These are phyloP conservation scores for Blastocystis hominis DNA, from an alignment of 352 stramenopile genomes.

Conservation along the genomic window DNA sequence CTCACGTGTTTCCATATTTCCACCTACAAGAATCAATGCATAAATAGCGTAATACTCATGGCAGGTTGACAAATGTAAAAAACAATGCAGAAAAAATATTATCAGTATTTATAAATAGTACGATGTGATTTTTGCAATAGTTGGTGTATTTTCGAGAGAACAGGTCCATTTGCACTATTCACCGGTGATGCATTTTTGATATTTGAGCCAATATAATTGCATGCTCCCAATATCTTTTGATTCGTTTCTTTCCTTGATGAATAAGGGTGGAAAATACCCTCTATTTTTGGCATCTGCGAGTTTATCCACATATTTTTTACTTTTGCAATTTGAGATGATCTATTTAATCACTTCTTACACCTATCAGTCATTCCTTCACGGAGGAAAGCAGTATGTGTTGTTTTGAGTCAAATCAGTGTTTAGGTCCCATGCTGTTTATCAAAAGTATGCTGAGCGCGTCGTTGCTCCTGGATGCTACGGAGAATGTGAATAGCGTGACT, in stretches of 20 bases:
- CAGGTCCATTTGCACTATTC: no score
- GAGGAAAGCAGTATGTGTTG: not conserved
- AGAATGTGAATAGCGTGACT: slow-evolving; percentile 29
- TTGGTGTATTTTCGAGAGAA: no score
- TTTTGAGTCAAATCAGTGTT: not conserved
- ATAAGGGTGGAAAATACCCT: not conserved
- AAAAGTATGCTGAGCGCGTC: slow-evolving; percentile 52
- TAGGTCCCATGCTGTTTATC: slow-evolving; percentile 40
- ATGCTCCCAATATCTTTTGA: no score
- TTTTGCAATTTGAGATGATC: slow-evolving; percentile 7
- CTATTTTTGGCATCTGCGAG: not conserved
- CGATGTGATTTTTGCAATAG: no score
- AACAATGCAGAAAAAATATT: no score
- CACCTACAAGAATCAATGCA: not conserved
- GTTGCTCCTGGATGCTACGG: slow-evolving; percentile 40
- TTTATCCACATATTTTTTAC: not conserved
- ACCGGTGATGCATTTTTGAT: no score
- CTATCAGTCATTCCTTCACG: slow-evolving; percentile 49
- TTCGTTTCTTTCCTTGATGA: no score
- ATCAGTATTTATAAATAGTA: no score
- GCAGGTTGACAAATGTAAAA: not conserved
- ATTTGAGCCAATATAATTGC: no score
- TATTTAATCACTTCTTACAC: slow-evolving; percentile 31
- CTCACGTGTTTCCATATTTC: not conserved
- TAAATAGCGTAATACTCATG: not conserved